Percentiles rank a stretch among this genome's conserved stretches.
phyloP scores from a whole-genome alignment of 2,329 filamentous ascomycete species.

The Calonectria ilicicola region DNA sequence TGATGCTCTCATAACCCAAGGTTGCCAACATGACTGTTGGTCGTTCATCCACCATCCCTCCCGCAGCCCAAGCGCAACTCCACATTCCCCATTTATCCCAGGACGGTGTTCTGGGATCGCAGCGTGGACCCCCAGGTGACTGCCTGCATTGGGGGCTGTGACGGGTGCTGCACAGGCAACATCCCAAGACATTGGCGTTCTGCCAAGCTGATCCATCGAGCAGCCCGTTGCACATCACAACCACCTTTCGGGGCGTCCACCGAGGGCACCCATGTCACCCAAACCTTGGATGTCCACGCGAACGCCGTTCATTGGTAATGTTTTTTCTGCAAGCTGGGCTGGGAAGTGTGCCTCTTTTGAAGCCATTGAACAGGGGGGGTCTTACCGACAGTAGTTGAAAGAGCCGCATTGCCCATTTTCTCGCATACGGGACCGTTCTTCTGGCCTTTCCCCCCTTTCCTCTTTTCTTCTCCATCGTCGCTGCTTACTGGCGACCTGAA shows the following conservation, averaged over 20 bases:
- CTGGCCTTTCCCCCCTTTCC: slow-evolving; percentile 4
- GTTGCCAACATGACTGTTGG: neutral
- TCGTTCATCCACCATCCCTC: neutral
- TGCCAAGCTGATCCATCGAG: neutral
- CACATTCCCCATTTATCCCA: slow-evolving; percentile 5
- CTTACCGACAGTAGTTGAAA: slow-evolving; percentile 16
- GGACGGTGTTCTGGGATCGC: neutral
- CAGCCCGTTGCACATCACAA: slow-evolving; percentile 10
- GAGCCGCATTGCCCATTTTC: slow-evolving; percentile 19
- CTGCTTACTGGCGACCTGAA: neutral
- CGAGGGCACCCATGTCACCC: slow-evolving; percentile 28
- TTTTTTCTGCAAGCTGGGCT: slow-evolving; percentile 14
- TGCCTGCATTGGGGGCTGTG: slow-evolving; percentile 2
- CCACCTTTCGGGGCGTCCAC: slow-evolving; percentile 6
- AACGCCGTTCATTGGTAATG: slow-evolving; percentile 16
- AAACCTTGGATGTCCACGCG: slow-evolving; percentile 22
- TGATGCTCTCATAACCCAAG: neutral
- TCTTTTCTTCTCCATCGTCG: neutral
- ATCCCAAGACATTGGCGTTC: slow-evolving; percentile 10
- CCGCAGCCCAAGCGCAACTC: slow-evolving; percentile 1
- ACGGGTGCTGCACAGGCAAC: neutral
- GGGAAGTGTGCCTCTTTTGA: neutral
- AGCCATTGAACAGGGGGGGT: slow-evolving; percentile 2
- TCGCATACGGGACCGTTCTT: neutral
- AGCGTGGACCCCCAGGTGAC: neutral